phyloP scores from a whole-genome alignment of 768 basidiomycete species.

The Boletales sp. region DNA sequence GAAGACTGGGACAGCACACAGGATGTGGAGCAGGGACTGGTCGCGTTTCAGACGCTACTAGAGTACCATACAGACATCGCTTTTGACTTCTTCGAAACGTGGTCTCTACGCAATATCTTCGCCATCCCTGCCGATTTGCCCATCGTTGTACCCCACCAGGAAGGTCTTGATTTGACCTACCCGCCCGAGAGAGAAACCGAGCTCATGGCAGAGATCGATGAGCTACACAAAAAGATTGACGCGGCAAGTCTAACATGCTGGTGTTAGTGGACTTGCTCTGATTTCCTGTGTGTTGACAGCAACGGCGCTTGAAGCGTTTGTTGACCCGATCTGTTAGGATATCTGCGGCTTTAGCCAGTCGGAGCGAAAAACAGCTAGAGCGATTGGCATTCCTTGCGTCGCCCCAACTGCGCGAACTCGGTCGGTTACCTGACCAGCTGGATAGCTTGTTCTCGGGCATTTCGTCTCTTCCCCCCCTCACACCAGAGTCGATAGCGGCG shows the following conservation, averaged over 20 bases:
- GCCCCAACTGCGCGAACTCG: conserved; percentile 38
- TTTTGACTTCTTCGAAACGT: conserved; percentile 89
- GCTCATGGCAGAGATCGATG: conserved; percentile 64
- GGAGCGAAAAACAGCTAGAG: conserved; percentile 42
- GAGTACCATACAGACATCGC: conserved; percentile 88
- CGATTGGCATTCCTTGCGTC: conserved; percentile 43
- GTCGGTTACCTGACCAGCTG: conserved; percentile 38
- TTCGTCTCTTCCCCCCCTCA: conserved; percentile 47
- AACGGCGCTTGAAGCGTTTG: conserved; percentile 60
- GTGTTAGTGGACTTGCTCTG: not conserved
- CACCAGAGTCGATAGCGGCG: conserved; percentile 37
- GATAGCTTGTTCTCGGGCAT: conserved; percentile 43
- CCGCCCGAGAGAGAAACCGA: conserved; percentile 57
- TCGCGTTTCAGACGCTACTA: conserved; percentile 83
- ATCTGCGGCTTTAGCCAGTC: conserved; percentile 43
- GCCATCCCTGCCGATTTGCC: conserved; percentile 66
- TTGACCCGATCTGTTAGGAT: conserved; percentile 50
- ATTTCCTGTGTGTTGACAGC: conserved; percentile 36
- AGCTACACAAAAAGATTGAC: conserved; percentile 62
- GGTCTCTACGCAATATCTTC: conserved; percentile 87
- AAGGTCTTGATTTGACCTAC: conserved; percentile 60
- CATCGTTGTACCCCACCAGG: conserved; percentile 74
- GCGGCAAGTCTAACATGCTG: conserved; percentile 46
- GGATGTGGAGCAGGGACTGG: conserved; percentile 75
- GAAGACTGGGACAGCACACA: conserved; percentile 58